These are phyloP conservation scores for Blastocystis sp. DNA, from an alignment of 352 stramenopile species.

Conservation along the genomic window DNA sequence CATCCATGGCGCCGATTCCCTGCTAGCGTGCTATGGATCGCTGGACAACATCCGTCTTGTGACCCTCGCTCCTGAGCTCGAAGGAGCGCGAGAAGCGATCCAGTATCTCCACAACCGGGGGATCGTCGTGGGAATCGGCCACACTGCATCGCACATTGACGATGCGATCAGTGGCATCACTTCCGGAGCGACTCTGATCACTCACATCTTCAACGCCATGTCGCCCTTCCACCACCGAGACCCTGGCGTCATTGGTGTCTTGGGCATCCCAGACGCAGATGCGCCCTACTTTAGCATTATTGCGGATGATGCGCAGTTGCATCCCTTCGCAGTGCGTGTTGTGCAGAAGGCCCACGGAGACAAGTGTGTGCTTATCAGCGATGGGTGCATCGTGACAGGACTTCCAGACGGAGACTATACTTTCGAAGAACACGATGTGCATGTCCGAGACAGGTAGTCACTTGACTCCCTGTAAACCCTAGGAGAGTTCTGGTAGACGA, in stretches of 20 bases:
- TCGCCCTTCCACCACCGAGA: conserved; percentile 79
- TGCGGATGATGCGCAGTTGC: conserved; percentile 76
- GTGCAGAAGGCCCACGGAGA: conserved; percentile 73
- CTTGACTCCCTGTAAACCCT: neutral
- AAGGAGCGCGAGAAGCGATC: conserved; percentile 69
- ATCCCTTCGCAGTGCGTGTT: conserved; percentile 72
- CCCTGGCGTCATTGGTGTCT: conserved; percentile 76
- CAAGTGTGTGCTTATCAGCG: conserved; percentile 75
- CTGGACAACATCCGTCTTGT: conserved; percentile 70
- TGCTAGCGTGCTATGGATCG: conserved; percentile 68
- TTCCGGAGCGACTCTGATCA: conserved; percentile 73
- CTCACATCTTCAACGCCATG: conserved; percentile 85
- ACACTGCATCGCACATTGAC: conserved; percentile 72
- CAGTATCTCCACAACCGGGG: conserved; percentile 65
- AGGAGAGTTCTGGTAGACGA: neutral
- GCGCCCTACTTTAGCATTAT: conserved; percentile 74
- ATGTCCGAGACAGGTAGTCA: conserved; percentile 63
- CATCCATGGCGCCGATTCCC: conserved; percentile 65
- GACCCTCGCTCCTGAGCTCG: conserved; percentile 76
- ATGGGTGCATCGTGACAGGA: conserved; percentile 74
- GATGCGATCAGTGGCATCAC: conserved; percentile 69
- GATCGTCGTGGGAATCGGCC: conserved; percentile 71
- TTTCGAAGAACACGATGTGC: conserved; percentile 70
- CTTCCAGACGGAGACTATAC: conserved; percentile 70
- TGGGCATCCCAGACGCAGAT: conserved; percentile 65